Conservation (phyloP, 345 rosid genomes). For the Hirschfeldia incana region DNA sequence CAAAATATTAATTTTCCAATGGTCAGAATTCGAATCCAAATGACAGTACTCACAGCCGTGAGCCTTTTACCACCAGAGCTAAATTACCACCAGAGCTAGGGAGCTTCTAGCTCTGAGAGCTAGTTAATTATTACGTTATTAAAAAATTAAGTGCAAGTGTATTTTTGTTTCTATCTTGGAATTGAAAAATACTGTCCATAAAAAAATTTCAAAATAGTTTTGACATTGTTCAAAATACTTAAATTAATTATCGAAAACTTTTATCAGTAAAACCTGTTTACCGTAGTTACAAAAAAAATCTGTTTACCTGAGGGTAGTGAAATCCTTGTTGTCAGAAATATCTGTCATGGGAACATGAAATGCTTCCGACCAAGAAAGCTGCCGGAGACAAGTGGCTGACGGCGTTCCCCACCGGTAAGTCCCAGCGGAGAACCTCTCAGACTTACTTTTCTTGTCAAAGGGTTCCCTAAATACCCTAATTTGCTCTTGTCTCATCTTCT, state of each 20-base stretch:
- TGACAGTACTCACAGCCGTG: too few relatives aligned
- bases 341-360: constrained; percentile 86
- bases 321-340: constrained; percentile 44
- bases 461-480: constrained; percentile 71
- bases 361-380: constrained; percentile 93
- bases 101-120: too few relatives aligned
- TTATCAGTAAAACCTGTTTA: neutral
- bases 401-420: constrained; percentile 98
- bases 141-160: neutral
- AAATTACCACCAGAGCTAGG: too few relatives aligned
- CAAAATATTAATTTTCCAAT: too few relatives aligned
- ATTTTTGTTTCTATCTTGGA: neutral
- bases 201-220: neutral
- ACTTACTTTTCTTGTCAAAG: constrained; percentile 58
- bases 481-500: constrained; percentile 70
- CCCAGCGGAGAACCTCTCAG: constrained; percentile 63
- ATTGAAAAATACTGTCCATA: neutral
- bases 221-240: neutral
- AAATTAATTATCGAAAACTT: neutral
- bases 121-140: neutral
- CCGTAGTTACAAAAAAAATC: too few relatives aligned
- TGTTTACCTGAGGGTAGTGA: constrained; percentile 51
- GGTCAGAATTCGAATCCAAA: too few relatives aligned
- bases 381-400: constrained; percentile 65
- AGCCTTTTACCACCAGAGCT: too few relatives aligned